Evolutionary conservation across 768 basidiomycete species (phyloP), one percentile per base, ranked within the genome.

Genomic region (Tephrocybe sp.): DNA sequence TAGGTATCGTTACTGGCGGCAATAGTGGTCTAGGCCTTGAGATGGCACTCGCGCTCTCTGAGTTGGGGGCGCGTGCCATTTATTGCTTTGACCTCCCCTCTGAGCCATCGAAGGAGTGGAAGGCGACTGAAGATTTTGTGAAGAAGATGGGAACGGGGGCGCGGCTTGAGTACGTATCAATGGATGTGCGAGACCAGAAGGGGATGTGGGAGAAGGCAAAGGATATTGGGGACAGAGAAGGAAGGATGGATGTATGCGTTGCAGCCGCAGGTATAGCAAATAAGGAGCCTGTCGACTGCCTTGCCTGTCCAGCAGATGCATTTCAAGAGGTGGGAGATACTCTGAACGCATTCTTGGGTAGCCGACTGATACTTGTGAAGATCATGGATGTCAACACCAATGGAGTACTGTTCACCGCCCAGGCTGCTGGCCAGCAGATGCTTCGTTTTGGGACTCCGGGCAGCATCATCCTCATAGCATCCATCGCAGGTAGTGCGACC

Each of bases 1-100:
- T 85, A 3, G 82, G 75, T 11, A 73, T 86, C 33, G 79, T 86
- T 15, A 80, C 84, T 0, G 85, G 85, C 1, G 84, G 77, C 0
- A 80, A 83, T 49, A 68, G 83, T 40, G 85, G 89, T 0, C 76
- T 91, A 15, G 90, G 90, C 3, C 78, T 92, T 8, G 90, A 92
- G 70, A 86, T 87, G 83, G 86, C 86, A 28, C 69, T 90, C 50
- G 80, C 84, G 3, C 66, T 90, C 36, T 78, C 79, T 41, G 89
- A 90, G 68, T 84, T 81, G 15, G 88, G 89, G 23, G 84, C 83
- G 3, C 74, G 78, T 6, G 80, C 73, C 0, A 74, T 86, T 15
- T 87, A 87, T 66, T 86, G 85, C 61, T 68, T 86, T 4, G 86
- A 88, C 65, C 68, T 86, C 15, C 75, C 83, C 2, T 58, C 64